Conservation (phyloP, 331 rosid species). For the Quercus phellos region DNA sequence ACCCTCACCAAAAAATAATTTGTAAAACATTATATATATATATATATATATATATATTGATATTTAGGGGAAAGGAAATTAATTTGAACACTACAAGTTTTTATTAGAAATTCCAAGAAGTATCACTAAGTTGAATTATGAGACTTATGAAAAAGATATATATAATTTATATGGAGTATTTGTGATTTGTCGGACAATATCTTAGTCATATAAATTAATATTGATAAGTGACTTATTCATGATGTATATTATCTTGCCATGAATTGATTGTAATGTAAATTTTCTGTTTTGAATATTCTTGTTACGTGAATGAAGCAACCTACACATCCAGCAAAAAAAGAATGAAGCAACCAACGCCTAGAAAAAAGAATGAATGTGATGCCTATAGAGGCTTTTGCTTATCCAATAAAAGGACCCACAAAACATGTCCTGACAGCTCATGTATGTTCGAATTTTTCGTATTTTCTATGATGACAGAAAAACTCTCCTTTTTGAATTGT, state of each 20-base stretch:
- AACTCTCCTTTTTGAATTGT: no score
- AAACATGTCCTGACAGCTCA: constrained; percentile 31
- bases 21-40: no score
- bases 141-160: no score
- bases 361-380: constrained; percentile 8
- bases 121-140: no score
- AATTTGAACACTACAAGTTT: no score
- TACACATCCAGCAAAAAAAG: background rate
- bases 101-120: no score
- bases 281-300: constrained; percentile 12
- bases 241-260: background rate
- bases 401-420: constrained; percentile 28
- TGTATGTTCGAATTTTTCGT: background rate
- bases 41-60: no score
- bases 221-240: background rate
- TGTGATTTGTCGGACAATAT: no score
- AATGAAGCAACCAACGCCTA: background rate
- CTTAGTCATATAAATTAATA: background rate
- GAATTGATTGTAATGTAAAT: background rate
- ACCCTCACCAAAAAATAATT: no score
- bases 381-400: background rate
- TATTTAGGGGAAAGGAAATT: no score
- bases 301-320: constrained; percentile 45
- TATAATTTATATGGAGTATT: no score
- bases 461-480: no score